These are phyloP conservation scores for Cutaneotrichosporon mucoides DNA, from an alignment of 1,284 basidiomycete genomes.

Conservation along the genomic window DNA sequence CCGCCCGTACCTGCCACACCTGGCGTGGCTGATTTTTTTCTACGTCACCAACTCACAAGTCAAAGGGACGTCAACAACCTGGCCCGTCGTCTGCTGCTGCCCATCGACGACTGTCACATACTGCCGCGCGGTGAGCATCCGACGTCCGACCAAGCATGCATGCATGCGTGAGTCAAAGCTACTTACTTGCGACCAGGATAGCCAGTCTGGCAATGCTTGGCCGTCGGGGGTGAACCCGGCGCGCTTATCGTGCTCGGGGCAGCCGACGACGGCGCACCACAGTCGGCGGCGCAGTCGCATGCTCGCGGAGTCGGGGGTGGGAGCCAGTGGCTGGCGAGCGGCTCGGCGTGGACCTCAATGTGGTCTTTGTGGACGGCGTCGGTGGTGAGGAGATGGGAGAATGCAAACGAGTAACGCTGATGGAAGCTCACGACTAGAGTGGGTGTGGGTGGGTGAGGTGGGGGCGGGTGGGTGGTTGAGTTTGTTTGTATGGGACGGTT, in stretches of 20 bases:
- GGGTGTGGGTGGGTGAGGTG: too few species aligned
- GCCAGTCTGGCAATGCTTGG: slow-evolving; percentile 27
- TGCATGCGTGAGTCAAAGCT: background rate
- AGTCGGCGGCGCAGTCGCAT: slow-evolving; percentile 9
- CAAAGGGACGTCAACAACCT: slow-evolving; percentile 24
- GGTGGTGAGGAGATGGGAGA: too few species aligned
- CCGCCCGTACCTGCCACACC: background rate
- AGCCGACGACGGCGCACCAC: slow-evolving; percentile 19
- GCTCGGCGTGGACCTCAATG: background rate
- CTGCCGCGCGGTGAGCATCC: slow-evolving; percentile 5
- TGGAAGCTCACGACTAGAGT: too few species aligned
- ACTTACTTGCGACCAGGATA: slow-evolving; percentile 25
- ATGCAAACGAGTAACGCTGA: too few species aligned
- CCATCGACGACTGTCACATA: slow-evolving; percentile 23
- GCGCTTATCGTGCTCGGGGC: slow-evolving; percentile 6
- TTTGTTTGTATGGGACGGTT: too few species aligned
- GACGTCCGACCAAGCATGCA: too few species aligned
- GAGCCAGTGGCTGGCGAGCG: background rate
- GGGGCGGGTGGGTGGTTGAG: too few species aligned
- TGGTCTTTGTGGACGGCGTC: background rate
- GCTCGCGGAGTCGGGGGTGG: background rate
- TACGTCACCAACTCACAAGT: slow-evolving; percentile 24
- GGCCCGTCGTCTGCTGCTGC: slow-evolving; percentile 20
- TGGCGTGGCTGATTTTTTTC: slow-evolving; percentile 12
- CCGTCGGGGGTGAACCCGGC: slow-evolving; percentile 22